Base-by-base conservation (phyloP, 139 green algal genomes). In the Chlamydomonas applanata region DNA sequence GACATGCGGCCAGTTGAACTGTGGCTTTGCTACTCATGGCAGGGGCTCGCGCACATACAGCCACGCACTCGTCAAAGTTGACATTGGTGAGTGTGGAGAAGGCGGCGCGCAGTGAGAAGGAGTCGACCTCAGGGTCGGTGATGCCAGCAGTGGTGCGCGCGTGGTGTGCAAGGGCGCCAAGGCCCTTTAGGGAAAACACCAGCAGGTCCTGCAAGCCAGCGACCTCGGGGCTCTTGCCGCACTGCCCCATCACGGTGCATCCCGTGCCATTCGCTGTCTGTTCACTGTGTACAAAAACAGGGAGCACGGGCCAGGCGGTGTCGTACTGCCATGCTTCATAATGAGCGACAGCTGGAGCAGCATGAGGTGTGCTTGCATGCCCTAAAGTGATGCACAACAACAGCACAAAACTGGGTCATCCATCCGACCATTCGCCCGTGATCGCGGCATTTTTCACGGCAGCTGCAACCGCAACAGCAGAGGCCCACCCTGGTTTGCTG, bases 61-160 rank as follows among this genome's bases (percentile, higher is more conserved):
- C 60, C 40, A 49, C 40, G 40, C 40, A 49, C 40, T 72, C 73
- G 24, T 72, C 61, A 40, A 78, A 78, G 62, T 78, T 93, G 70
- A 93, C 83, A 63, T 94, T 94, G 67, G 89, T 94, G 11, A 94
- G 79, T 2, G 86, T 90, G 30, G 78, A 77, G 75, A 93, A 93
- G 35, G 82, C 85, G 40, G 74, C 60, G 49, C 35, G 22, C 22
- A 46, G 20, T 2, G 36, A 17, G 56, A 76, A 76, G 33, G 56
- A 32, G 56, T 76, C 20, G 22, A 69, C 54, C 32, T 69, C 19
- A 22, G 65, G 32, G 27, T 59, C 65, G 11, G 27, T 66, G 25
- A 36, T 66, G 59, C 25, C 59, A 9, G 27, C 59, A 36, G 29
- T 35, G 59, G 29, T 32, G 60, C 72, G 72, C 25, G 72, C 72